Evolutionary conservation across 1,139 yeast genomes (phyloP).

Genomic region (Nakaseomyces kungkrabaensis): DNA sequence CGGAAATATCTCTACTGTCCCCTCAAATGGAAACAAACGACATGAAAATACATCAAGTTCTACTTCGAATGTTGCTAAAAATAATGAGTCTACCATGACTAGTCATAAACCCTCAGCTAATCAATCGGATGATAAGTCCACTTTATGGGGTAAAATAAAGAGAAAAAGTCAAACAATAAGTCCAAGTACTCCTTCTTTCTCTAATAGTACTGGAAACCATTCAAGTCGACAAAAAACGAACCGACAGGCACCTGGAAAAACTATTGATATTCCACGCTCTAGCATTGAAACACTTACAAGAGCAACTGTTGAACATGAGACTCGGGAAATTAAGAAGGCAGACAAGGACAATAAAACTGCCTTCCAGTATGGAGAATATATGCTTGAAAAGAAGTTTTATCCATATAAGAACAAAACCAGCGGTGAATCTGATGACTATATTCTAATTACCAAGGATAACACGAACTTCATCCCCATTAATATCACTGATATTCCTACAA

Average conservation of each 20-base stretch:
- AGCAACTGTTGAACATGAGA: not conserved
- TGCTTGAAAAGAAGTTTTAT: conserved; percentile 29
- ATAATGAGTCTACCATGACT: conserved; percentile 2
- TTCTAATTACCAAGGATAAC: conserved; percentile 57
- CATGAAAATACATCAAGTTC: not conserved
- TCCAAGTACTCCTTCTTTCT: not conserved
- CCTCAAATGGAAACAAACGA: not conserved
- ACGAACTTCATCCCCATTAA: conserved; percentile 41
- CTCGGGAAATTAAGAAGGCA: not conserved
- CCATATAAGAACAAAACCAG: conserved; percentile 25
- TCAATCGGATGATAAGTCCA: conserved; percentile 18
- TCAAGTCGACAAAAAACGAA: not conserved
- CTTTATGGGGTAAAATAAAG: conserved; percentile 25
- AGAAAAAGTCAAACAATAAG: conserved; percentile 19
- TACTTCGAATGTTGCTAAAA: not conserved
- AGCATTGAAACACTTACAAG: not conserved
- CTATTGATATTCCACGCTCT: not conserved
- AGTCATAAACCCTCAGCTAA: conserved; percentile 8
- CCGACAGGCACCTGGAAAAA: not conserved
- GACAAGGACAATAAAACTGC: not conserved
- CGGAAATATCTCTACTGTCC: not conserved
- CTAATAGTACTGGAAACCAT: not conserved
- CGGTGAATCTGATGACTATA: conserved; percentile 24
- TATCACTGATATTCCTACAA: conserved; percentile 27
- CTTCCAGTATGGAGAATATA: conserved; percentile 6